Evolutionary conservation across 345 rosid species (phyloP), one percentile per base, ranked within the genome.

Genomic region (Erodium maritimum): DNA sequence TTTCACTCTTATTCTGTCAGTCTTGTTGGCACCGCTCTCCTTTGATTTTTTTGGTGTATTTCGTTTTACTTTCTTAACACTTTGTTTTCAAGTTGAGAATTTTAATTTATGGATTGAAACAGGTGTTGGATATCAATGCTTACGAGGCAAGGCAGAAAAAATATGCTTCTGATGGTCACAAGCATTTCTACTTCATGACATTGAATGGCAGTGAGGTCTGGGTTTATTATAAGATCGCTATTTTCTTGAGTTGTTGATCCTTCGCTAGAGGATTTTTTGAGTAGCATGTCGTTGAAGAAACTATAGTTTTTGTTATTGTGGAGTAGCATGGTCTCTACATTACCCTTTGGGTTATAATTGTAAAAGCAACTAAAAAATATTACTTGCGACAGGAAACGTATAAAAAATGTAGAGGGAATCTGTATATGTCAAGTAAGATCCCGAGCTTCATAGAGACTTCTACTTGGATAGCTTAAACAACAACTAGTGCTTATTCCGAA

Each of bases 171-270:
- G 82, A 70, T 78, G 85, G 95, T 70, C 97, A 93, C 72, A 93
- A 84, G 78, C 99, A 93, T 83, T 93, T 89, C 78, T 93, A 93
- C 79, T 93, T 93, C 80, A 93, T 93, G 99, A 93, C 99, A 22
- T 74, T 93, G 69, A 82, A 87, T 71, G 95, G 94, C 69, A 87
- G 89, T 65, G 99, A 93, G 99, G 99, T 93, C 68, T 64, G 78
- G 56, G 66, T 11, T 12, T 59, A 55, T 61, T 61, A 21, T 42
- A 18, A n/a, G 13, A 19, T 42, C 12, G 48, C 48, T 42, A 42
- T 14, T 42, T 42, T 42, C 48, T 42, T 3, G 17, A 42, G 48
- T 42, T 42, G 2, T 42, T 42, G 3, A 42, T 42, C 48, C 37
- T 29, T 29, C 9, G 37, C 14, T 42, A 42, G 16, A 42, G 16